Evolutionary conservation across 2,329 filamentous ascomycete species (phyloP).

Genomic region (Fusarium pininemorale): DNA sequence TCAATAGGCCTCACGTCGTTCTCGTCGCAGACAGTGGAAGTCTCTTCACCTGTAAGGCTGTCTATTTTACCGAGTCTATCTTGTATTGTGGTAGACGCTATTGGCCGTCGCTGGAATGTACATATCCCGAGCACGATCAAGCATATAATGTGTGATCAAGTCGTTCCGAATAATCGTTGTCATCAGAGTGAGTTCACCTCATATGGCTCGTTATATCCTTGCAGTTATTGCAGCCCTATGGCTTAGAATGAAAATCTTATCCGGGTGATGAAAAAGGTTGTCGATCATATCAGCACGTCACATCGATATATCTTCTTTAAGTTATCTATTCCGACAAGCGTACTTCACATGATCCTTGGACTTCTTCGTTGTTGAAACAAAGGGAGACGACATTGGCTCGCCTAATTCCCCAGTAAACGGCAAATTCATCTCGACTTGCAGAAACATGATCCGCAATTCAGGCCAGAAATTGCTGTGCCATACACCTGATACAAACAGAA

Average conservation of each 20-base stretch:
- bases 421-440: background rate
- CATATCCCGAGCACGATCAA: background rate
- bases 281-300: background rate
- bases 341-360: background rate
- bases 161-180: background rate
- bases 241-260: background rate
- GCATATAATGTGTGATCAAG: background rate
- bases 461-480: background rate
- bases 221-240: background rate
- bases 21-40: background rate
- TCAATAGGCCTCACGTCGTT: no score
- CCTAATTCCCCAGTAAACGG: background rate
- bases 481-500: background rate
- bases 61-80: no score
- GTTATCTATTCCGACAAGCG: background rate
- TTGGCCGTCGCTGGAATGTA: rapidly evolving
- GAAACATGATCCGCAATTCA: background rate
- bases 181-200: background rate
- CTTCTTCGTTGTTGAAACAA: background rate
- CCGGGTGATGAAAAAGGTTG: background rate
- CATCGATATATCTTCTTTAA: rapidly evolving
- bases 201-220: background rate
- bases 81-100: rapidly evolving
- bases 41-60: background rate
- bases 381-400: background rate